phyloP scores from a whole-genome alignment of 2,329 filamentous ascomycete species.

The Ophiocordyceps robertsii region DNA sequence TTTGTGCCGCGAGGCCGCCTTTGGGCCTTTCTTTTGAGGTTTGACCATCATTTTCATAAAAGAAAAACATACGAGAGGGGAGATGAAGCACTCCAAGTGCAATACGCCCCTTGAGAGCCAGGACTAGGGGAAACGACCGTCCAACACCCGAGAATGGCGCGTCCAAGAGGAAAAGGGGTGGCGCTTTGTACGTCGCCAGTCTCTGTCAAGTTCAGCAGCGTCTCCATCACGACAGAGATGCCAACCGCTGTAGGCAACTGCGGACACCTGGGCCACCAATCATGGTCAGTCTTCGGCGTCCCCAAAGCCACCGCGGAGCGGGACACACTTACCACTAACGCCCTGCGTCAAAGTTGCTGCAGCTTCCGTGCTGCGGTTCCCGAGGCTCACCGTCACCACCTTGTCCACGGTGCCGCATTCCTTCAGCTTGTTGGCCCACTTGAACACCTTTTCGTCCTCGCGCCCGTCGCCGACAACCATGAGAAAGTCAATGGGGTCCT shows the following conservation, averaged over 20 bases:
- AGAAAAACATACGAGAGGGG: too few species aligned
- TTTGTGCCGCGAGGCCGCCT: too few species aligned
- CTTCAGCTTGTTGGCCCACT: constrained; percentile 74
- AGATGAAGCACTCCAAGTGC: too few species aligned
- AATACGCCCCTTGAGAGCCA: too few species aligned
- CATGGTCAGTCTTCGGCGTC: background rate
- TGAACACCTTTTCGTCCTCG: constrained; percentile 87
- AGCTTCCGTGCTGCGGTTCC: constrained; percentile 78
- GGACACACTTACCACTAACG: constrained; percentile 57
- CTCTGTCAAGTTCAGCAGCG: too few species aligned
- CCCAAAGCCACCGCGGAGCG: background rate
- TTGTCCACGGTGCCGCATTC: constrained; percentile 45
- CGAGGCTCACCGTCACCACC: constrained; percentile 76
- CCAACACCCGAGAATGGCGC: too few species aligned
- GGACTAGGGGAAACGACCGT: too few species aligned
- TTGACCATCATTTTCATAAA: too few species aligned
- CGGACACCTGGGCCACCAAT: constrained; percentile 20
- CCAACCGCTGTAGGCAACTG: constrained; percentile 24
- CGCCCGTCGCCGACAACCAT: constrained; percentile 83
- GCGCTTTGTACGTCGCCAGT: too few species aligned
- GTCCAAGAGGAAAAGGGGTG: too few species aligned
- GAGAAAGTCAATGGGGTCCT: constrained; percentile 61
- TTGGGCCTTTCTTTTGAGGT: too few species aligned
- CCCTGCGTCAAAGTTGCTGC: constrained; percentile 77
- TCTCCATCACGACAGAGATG: too few species aligned